A percentile compares a stretch with the other conserved stretches of the same genome.
Conservation (phyloP, 2,329 filamentous ascomycete genomes). For the Fusarium transvaalense region DNA sequence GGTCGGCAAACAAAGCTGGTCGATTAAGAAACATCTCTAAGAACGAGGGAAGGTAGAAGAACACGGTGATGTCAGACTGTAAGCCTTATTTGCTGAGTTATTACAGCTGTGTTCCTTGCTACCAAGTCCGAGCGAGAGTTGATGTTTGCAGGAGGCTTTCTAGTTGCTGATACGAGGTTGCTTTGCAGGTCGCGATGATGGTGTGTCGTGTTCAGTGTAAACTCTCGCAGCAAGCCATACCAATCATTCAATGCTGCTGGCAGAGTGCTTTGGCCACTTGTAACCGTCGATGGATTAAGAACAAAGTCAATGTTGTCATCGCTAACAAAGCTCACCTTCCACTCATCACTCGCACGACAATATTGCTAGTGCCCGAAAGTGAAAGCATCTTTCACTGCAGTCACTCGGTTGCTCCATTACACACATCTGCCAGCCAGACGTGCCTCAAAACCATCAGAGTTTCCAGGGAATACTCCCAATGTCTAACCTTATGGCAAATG, state of each 20-base stretch:
- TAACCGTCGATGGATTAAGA: not conserved
- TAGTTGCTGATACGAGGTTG: constrained; percentile 19
- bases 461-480: too few relatives aligned
- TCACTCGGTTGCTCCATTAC: too few relatives aligned
- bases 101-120: not conserved
- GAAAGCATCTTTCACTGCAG: too few relatives aligned
- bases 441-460: too few relatives aligned
- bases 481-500: too few relatives aligned
- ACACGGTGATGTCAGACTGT: not conserved
- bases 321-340: not conserved
- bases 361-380: too few relatives aligned
- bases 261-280: not conserved
- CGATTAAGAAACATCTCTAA: not conserved
- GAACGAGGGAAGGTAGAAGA: not conserved
- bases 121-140: not conserved
- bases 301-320: not conserved
- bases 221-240: not conserved
- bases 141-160: not conserved
- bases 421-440: too few relatives aligned
- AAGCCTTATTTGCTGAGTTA: not conserved
- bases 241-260: not conserved
- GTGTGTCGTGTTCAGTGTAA: not conserved
- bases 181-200: constrained; percentile 10
- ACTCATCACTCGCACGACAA: not conserved
- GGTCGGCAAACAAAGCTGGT: constrained; percentile 7